phyloP scores from a whole-genome alignment of 441 rosid species.

The Corymbia citriodora region DNA sequence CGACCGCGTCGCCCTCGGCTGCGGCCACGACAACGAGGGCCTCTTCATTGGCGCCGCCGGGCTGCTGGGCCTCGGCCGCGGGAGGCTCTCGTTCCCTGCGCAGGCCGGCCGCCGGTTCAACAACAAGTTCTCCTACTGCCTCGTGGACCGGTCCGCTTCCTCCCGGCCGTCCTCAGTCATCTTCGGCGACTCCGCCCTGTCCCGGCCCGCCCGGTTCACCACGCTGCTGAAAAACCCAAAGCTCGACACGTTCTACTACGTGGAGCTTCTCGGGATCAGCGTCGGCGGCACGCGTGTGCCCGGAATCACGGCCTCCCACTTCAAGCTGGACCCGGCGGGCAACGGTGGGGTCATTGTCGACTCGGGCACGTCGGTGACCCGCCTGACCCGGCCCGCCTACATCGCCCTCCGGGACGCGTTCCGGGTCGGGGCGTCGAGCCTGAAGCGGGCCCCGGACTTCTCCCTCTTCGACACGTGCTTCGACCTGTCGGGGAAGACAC shows the following conservation, averaged over 20 bases:
- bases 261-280: conserved; percentile 73
- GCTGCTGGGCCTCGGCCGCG: conserved; percentile 78
- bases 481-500: conserved; percentile 69
- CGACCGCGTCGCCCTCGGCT: conserved; percentile 65
- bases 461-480: conserved; percentile 89
- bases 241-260: conserved; percentile 85
- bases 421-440: conserved; percentile 37
- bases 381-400: conserved; percentile 72
- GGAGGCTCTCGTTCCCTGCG: conserved; percentile 67
- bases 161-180: conserved; percentile 69
- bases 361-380: conserved; percentile 90
- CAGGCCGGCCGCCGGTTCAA: conserved; percentile 68
- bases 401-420: conserved; percentile 66
- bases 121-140: conserved; percentile 74
- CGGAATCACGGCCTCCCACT: conserved; percentile 54
- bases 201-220: conserved; percentile 66
- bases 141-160: conserved; percentile 76
- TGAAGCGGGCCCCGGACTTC: conserved; percentile 65
- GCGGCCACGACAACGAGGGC: conserved; percentile 90
- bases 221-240: conserved; percentile 64
- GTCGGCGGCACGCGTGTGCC: conserved; percentile 75
- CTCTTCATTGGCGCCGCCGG: conserved; percentile 87
- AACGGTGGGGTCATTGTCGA: conserved; percentile 88
- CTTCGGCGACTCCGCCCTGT: conserved; percentile 60
- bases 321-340: conserved; percentile 61